phyloP scores from a whole-genome alignment of 169 alveolate genomes.

The Plasmodium billcollinsi region DNA sequence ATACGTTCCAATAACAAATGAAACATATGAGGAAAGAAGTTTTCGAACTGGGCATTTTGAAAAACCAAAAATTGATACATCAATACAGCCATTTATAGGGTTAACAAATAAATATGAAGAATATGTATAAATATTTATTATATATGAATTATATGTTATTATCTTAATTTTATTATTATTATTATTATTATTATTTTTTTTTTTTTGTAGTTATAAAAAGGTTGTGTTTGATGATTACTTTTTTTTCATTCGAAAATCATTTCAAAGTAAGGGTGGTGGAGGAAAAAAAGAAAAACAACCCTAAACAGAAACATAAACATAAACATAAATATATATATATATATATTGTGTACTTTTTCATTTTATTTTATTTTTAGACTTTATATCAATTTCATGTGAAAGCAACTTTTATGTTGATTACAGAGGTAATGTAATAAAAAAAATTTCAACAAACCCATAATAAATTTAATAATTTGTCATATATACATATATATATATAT shows the following conservation, averaged over 20 bases:
- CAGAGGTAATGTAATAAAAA: conserved; percentile 18
- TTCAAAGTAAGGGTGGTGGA: conserved; percentile 38
- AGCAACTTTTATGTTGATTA: conserved; percentile 31
- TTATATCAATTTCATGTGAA: conserved; percentile 32
- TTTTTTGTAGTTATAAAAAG: conserved; percentile 29
- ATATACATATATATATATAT: too few species aligned
- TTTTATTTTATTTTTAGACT: conserved; percentile 14
- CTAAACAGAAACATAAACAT: too few species aligned
- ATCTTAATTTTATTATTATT: too few species aligned
- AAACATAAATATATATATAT: background rate
- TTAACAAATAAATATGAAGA: conserved; percentile 1
- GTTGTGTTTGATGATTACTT: conserved; percentile 41
- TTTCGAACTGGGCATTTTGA: conserved; percentile 16
- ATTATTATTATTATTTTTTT: background rate
- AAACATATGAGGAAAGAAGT: conserved; percentile 66
- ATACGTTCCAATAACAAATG: conserved; percentile 45
- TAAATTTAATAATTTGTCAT: background rate
- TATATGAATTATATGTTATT: background rate
- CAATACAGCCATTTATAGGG: conserved; percentile 75
- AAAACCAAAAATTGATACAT: conserved; percentile 18
- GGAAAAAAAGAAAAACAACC: background rate
- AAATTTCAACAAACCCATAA: background rate
- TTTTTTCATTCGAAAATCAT: conserved; percentile 65
- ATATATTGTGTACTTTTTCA: too few species aligned
- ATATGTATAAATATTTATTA: background rate